These are phyloP conservation scores for Yamadazyma mexicana DNA, from an alignment of 1,139 yeast species.

Conservation along the genomic window DNA sequence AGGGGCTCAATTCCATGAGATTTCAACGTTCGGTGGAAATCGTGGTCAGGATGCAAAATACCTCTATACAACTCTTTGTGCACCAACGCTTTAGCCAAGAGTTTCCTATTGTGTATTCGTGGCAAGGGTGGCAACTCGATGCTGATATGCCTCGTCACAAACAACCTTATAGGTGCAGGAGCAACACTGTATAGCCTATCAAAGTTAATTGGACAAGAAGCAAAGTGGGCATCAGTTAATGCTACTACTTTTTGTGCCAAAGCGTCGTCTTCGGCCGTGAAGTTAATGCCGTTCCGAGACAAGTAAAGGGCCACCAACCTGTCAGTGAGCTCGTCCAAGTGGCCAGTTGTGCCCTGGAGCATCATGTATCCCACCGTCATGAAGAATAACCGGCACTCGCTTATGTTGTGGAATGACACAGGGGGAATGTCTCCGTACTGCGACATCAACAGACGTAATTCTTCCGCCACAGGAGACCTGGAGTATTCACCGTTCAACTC, in stretches of 20 bases:
- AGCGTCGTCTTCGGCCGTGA: slow-evolving; percentile 11
- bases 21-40: slow-evolving; percentile 26
- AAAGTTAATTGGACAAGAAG: slow-evolving; percentile 21
- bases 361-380: slow-evolving; percentile 37
- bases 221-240: slow-evolving; percentile 25
- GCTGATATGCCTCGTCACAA: slow-evolving; percentile 23
- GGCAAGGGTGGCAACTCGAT: slow-evolving; percentile 41
- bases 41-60: slow-evolving; percentile 30
- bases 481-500: slow-evolving; percentile 21
- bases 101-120: slow-evolving; percentile 26
- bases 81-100: slow-evolving; percentile 38
- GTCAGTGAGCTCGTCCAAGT: slow-evolving; percentile 30
- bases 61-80: slow-evolving; percentile 43
- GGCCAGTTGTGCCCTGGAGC: slow-evolving; percentile 23
- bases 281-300: slow-evolving; percentile 18
- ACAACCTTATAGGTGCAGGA: slow-evolving; percentile 23
- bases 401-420: slow-evolving; percentile 15
- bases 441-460: slow-evolving; percentile 25
- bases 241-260: slow-evolving; percentile 9
- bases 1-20: slow-evolving; percentile 18
- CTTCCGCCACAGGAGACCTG: slow-evolving; percentile 19
- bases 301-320: slow-evolving; percentile 33
- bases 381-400: slow-evolving; percentile 32
- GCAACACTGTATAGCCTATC: slow-evolving; percentile 19
- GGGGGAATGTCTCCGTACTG: slow-evolving; percentile 13